These are phyloP conservation scores for Lasiodiplodia hormozganensis DNA, from an alignment of 2,329 filamentous ascomycete species.

Conservation along the genomic window DNA sequence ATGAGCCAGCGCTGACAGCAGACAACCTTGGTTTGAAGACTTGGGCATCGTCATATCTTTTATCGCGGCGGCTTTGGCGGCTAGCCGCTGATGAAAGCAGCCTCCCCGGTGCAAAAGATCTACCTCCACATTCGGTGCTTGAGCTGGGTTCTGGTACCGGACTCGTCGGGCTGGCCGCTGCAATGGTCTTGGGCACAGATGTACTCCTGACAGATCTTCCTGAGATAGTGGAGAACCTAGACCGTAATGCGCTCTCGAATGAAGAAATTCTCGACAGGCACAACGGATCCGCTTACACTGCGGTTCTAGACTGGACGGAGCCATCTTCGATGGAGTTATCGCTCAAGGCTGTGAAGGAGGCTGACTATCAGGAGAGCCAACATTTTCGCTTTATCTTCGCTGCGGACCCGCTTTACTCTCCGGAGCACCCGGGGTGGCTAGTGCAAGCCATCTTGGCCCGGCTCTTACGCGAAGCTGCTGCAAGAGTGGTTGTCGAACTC, in stretches of 20 bases:
- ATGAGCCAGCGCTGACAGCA: slow-evolving; percentile 86
- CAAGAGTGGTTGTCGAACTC: slow-evolving; percentile 79
- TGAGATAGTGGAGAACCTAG: slow-evolving; percentile 81
- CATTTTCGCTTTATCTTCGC: slow-evolving; percentile 71
- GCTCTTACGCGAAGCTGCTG: slow-evolving; percentile 62
- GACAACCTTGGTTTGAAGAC: slow-evolving; percentile 94
- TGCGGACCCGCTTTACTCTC: slow-evolving; percentile 87
- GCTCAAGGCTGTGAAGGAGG: slow-evolving; percentile 3
- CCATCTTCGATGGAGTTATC: slow-evolving; percentile 48
- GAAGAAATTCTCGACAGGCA: slow-evolving; percentile 58
- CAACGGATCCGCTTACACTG: slow-evolving; percentile 66
- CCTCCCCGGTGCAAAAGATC: slow-evolving; percentile 15
- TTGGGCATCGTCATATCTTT: slow-evolving; percentile 88
- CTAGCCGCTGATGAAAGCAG: slow-evolving; percentile 37
- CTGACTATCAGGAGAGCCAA: slow-evolving; percentile 16
- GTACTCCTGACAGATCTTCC: slow-evolving; percentile 84
- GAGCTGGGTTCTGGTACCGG: slow-evolving; percentile 92
- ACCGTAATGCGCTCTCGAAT: slow-evolving; percentile 75
- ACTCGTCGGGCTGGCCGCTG: slow-evolving; percentile 85
- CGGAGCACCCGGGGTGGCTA: slow-evolving; percentile 79
- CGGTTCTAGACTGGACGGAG: slow-evolving; percentile 75
- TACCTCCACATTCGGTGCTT: slow-evolving; percentile 54
- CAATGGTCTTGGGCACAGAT: slow-evolving; percentile 69
- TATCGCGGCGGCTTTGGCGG: slow-evolving; percentile 71
- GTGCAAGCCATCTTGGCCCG: slow-evolving; percentile 73